Percentiles rank a stretch among this genome's conserved stretches.
Evolutionary conservation across 2,329 filamentous ascomycete species (phyloP).

Genomic region (Teratosphaeria destructans): DNA sequence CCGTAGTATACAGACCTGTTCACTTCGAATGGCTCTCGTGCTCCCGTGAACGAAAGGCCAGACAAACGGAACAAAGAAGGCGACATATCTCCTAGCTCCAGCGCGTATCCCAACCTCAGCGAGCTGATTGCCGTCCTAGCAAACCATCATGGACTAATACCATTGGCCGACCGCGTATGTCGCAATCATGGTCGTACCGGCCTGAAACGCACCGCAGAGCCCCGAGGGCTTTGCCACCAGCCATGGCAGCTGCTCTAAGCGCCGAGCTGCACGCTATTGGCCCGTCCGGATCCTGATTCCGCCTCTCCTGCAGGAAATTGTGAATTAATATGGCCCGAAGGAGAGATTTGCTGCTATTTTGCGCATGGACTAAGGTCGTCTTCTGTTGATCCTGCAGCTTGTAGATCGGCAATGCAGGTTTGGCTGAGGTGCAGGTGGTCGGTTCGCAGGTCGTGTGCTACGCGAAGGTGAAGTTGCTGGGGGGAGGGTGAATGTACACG

Average conservation of each 20-base stretch:
- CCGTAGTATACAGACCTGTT: not conserved
- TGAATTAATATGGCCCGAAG: not conserved
- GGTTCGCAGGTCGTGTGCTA: not conserved
- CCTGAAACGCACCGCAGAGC: conserved; percentile 1
- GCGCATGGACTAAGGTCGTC: not conserved
- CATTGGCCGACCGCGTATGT: conserved; percentile 1
- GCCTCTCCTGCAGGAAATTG: not conserved
- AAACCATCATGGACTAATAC: not conserved
- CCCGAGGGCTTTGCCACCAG: not conserved
- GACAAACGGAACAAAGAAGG: not conserved
- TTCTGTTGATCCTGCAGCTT: not conserved
- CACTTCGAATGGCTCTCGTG: not conserved
- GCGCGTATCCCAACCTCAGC: conserved; percentile 2
- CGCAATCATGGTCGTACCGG: conserved; percentile 2
- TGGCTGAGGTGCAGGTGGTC: not conserved
- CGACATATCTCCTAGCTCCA: conserved; percentile 1
- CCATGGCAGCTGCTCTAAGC: conserved; percentile 2
- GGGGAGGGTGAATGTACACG: not conserved
- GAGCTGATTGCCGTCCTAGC: not conserved
- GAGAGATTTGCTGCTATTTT: not conserved
- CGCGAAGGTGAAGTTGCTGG: not conserved
- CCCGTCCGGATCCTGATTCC: not conserved
- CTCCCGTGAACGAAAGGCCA: not conserved
- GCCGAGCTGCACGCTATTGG: conserved; percentile 6
- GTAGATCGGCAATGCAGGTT: not conserved